Percentiles rank a stretch among this genome's conserved stretches.
Evolutionary conservation across 140 eudicot genomes (phyloP).

Genomic region (Senecio squalidus): DNA sequence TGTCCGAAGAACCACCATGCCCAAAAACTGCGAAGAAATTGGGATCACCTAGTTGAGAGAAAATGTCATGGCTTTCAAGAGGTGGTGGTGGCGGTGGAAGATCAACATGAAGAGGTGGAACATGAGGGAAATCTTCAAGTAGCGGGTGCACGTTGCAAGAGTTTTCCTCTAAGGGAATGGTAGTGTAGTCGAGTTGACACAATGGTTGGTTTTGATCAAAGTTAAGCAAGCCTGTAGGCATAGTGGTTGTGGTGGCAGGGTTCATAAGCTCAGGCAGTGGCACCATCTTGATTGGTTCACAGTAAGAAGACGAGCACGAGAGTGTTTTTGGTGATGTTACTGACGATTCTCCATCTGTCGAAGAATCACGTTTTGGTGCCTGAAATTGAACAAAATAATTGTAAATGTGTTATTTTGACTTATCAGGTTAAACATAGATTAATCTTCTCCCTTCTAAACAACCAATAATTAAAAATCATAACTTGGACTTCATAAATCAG

Average conservation of each 20-base stretch:
- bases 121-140: slow-evolving; percentile 36
- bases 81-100: slow-evolving; percentile 22
- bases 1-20: slow-evolving; percentile 32
- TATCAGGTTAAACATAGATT: slow-evolving; percentile 6
- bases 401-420: no score
- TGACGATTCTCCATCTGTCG: slow-evolving; percentile 50
- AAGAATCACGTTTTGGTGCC: slow-evolving; percentile 56
- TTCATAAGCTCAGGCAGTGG: slow-evolving; percentile 33
- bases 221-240: slow-evolving; percentile 7
- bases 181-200: slow-evolving; percentile 22
- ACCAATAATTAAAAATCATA: neutral
- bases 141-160: slow-evolving; percentile 17
- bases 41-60: slow-evolving; percentile 41
- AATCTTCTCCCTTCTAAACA: neutral
- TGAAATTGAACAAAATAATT: slow-evolving; percentile 32
- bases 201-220: slow-evolving; percentile 31
- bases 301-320: slow-evolving; percentile 39
- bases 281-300: slow-evolving; percentile 35
- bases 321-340: slow-evolving; percentile 37
- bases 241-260: slow-evolving; percentile 12
- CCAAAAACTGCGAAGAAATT: slow-evolving; percentile 50
- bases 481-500: neutral
- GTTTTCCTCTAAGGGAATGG: slow-evolving; percentile 29
- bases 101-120: slow-evolving; percentile 15
- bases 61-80: slow-evolving; percentile 50